Conservation (phyloP, 495 filamentous ascomycete species). For the Penicillium ucsense region DNA sequence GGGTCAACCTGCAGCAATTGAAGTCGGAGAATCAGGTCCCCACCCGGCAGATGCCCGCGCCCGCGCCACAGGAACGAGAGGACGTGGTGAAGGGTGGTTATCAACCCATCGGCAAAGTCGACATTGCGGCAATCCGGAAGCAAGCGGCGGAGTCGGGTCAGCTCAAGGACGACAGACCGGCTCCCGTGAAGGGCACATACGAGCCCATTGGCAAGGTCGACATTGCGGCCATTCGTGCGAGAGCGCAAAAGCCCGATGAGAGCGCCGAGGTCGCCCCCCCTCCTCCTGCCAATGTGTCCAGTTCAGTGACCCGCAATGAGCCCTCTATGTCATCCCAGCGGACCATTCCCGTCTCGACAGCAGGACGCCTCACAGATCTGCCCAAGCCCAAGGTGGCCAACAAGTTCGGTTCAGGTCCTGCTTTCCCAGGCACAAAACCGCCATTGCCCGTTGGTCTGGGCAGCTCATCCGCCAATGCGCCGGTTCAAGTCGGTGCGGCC, state of each 20-base stretch:
- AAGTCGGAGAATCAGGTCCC: conserved; percentile 57
- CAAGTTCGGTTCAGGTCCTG: conserved; percentile 60
- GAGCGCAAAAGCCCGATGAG: conserved; percentile 53
- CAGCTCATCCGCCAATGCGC: conserved; percentile 37
- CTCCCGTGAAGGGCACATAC: conserved; percentile 80
- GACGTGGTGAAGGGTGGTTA: conserved; percentile 85
- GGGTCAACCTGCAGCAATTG: conserved; percentile 76
- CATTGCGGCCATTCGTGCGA: conserved; percentile 81
- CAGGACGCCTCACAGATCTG: conserved; percentile 74
- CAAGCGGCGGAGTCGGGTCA: conserved; percentile 59
- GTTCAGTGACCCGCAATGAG: conserved; percentile 28
- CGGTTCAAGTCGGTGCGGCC: conserved; percentile 61
- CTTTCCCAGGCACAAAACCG: conserved; percentile 79
- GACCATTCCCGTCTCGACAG: conserved; percentile 53
- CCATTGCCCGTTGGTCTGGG: conserved; percentile 61
- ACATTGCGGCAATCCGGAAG: conserved; percentile 79
- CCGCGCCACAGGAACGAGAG: conserved; percentile 21
- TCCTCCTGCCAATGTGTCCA: conserved; percentile 19
- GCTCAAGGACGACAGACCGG: conserved; percentile 63
- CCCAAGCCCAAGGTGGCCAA: conserved; percentile 93
- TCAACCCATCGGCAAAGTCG: conserved; percentile 90
- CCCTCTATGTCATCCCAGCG: conserved; percentile 54
- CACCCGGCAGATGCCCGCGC: conserved; percentile 36
- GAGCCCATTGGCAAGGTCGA: conserved; percentile 92
- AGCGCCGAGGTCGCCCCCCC: conserved; percentile 18